Percentiles rank a stretch among this genome's conserved stretches.
Conservation (phyloP, 768 basidiomycete genomes). For the Rhizopogon sp. region DNA sequence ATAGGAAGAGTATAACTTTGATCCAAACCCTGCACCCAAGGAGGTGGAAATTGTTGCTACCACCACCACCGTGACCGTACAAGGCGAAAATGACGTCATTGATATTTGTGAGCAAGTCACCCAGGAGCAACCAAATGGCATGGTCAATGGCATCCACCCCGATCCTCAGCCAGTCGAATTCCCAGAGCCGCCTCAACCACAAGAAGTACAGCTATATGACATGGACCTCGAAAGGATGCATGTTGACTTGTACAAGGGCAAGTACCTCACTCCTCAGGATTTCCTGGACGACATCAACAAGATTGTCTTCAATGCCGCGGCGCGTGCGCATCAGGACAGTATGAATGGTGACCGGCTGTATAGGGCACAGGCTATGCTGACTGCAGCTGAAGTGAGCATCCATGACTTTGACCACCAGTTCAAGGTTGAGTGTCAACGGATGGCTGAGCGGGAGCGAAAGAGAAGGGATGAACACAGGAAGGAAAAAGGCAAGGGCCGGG, state of each 20-base stretch:
- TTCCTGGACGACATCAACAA: slow-evolving; percentile 82
- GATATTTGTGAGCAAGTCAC: slow-evolving; percentile 36
- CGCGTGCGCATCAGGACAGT: slow-evolving; percentile 53
- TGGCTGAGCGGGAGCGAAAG: slow-evolving; percentile 73
- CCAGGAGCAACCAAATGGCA: slow-evolving; percentile 27
- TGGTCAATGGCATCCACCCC: slow-evolving; percentile 33
- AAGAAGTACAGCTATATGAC: slow-evolving; percentile 56
- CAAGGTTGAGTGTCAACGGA: slow-evolving; percentile 78
- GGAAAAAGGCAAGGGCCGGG: slow-evolving; percentile 33
- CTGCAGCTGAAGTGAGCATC: slow-evolving; percentile 78
- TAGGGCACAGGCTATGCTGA: slow-evolving; percentile 87
- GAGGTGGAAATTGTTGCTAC: slow-evolving; percentile 34
- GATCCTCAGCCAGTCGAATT: slow-evolving; percentile 15
- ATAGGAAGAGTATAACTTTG: slow-evolving; percentile 75
- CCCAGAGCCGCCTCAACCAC: slow-evolving; percentile 29
- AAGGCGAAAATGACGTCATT: slow-evolving; percentile 35
- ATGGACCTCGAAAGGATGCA: slow-evolving; percentile 95
- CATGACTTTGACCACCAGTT: slow-evolving; percentile 82
- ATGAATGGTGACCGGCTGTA: slow-evolving; percentile 52
- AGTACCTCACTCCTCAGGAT: slow-evolving; percentile 82
- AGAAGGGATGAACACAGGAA: slow-evolving; percentile 33
- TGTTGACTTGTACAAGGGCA: slow-evolving; percentile 72
- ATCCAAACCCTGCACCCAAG: slow-evolving; percentile 21
- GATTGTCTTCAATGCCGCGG: slow-evolving; percentile 71
- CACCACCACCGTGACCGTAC: slow-evolving; percentile 32